These are phyloP conservation scores for Rubus idaeus DNA, from an alignment of 306 rosid genomes.

Conservation along the genomic window DNA sequence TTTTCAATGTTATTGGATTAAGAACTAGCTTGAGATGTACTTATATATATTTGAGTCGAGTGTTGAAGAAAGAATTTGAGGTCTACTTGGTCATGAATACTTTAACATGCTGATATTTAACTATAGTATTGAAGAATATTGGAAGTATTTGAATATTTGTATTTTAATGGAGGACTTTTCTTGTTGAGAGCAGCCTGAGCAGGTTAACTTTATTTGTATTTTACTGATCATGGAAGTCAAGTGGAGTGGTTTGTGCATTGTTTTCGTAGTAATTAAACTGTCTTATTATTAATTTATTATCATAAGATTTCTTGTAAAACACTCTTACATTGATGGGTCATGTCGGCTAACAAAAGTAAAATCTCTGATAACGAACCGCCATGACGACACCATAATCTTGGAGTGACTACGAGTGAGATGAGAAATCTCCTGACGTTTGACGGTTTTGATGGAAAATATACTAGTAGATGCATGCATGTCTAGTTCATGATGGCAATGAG, in stretches of 20 bases:
- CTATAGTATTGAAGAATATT: conserved; percentile 1
- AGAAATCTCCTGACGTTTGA: background rate
- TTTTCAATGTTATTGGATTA: background rate
- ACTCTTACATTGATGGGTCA: background rate
- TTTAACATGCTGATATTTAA: background rate
- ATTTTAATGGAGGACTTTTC: background rate
- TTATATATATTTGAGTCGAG: too few relatives aligned
- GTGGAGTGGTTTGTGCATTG: conserved; percentile 20
- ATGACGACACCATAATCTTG: too few relatives aligned
- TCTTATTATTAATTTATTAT: too few relatives aligned
- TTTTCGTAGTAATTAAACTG: background rate
- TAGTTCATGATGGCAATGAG: too few relatives aligned
- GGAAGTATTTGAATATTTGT: background rate
- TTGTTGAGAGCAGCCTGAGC: conserved; percentile 18
- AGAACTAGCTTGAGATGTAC: background rate
- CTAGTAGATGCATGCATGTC: too few relatives aligned
- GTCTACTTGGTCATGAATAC: too few relatives aligned
- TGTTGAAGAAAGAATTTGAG: too few relatives aligned
- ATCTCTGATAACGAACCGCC: background rate
- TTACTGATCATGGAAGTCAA: background rate
- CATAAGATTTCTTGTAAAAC: background rate
- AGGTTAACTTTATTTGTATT: conserved; percentile 3
- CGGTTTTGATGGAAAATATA: too few relatives aligned
- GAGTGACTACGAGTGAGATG: background rate
- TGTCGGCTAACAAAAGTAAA: background rate